Evolutionary conservation across 148 eudicot genomes (phyloP).

Genomic region (Chenopodium album): DNA sequence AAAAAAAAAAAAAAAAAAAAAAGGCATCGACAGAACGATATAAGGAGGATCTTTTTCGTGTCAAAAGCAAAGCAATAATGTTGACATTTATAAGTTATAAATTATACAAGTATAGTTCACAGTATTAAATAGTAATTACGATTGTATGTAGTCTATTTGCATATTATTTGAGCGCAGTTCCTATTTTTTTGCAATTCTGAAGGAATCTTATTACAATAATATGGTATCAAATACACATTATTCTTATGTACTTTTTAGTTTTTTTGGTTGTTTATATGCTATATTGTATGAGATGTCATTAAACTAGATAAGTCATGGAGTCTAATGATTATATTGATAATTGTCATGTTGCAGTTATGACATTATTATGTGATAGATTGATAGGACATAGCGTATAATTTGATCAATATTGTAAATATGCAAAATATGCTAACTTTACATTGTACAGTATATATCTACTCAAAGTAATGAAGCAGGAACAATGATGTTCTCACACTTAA

Average conservation of each 20-base stretch:
- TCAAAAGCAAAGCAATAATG: conserved; percentile 13
- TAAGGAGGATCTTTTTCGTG: conserved; percentile 23
- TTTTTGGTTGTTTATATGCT: background rate
- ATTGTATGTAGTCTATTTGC: background rate
- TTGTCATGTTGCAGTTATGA: background rate
- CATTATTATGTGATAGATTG: background rate
- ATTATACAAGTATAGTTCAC: background rate
- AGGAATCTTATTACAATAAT: background rate
- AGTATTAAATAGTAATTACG: background rate
- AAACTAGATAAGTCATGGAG: background rate
- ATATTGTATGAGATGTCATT: background rate
- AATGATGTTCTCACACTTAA: no score
- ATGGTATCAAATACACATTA: background rate
- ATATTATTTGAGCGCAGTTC: background rate
- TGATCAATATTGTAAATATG: background rate
- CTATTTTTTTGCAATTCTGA: conserved; percentile 2
- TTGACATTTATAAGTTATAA: background rate
- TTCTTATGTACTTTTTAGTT: background rate
- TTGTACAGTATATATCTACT: background rate
- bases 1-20: background rate
- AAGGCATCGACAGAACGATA: background rate
- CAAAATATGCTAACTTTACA: background rate
- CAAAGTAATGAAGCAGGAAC: no score
- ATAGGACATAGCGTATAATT: background rate
- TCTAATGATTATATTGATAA: background rate